These are phyloP conservation scores for Cyclotella sp. DNA, from an alignment of 108 stramenopile species.

Conservation along the genomic window DNA sequence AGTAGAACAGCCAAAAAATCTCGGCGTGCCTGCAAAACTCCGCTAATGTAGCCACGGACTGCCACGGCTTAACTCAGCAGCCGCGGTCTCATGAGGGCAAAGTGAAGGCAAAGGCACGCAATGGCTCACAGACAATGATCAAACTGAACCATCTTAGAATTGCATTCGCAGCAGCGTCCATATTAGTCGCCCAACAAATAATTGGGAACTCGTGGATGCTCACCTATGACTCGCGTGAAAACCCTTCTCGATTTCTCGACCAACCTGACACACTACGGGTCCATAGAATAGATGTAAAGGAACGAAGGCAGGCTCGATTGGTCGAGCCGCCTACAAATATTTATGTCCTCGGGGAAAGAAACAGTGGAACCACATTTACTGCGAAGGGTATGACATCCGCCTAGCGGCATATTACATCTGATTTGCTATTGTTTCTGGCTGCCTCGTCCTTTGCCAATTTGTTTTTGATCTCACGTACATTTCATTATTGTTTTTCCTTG, in stretches of 20 bases:
- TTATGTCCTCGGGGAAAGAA: constrained; percentile 41
- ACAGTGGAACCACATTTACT: constrained; percentile 32
- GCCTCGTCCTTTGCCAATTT: background rate
- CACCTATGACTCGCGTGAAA: background rate
- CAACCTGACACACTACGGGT: background rate
- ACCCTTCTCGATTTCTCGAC: background rate
- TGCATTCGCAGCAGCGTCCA: background rate
- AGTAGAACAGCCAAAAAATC: too few relatives aligned
- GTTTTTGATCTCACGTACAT: background rate
- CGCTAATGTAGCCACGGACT: too few relatives aligned
- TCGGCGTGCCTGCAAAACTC: too few relatives aligned
- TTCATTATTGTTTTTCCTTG: constrained; percentile 6
- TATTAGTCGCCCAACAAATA: constrained; percentile 14
- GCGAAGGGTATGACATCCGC: background rate
- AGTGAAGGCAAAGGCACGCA: too few relatives aligned
- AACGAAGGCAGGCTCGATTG: background rate
- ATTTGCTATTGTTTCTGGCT: background rate
- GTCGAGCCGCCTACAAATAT: constrained; percentile 32
- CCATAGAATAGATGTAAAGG: background rate
- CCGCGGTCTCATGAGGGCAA: too few relatives aligned
- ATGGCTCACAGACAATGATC: background rate
- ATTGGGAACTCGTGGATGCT: background rate
- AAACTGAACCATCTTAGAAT: background rate
- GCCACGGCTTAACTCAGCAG: too few relatives aligned
- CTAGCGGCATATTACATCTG: background rate